Base-by-base conservation (phyloP, 2,329 filamentous ascomycete genomes). In the Cladorrhinum sp. region DNA sequence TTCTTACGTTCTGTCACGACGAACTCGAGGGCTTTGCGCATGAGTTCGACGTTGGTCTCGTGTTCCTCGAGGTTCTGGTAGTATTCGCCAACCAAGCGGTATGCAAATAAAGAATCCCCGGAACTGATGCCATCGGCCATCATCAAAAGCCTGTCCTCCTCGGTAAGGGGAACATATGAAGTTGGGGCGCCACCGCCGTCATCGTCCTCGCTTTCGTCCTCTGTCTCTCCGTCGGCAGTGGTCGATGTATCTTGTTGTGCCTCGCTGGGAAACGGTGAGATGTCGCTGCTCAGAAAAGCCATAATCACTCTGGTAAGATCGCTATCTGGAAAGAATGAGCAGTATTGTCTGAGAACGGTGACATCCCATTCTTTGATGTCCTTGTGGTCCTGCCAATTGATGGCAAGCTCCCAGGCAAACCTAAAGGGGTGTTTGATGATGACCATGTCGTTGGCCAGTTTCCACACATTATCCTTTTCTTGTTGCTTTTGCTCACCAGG, bases 401-500 rank as follows among this genome's bases (percentile, higher is more conserved):
- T 80, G 27, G 90, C 84, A 62, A 97, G 88, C 68, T 92, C 89
- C 96, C 96, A 99, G 0, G 95, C 95, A 16, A 96, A 81, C 64
- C 88, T 85, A 75, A 89, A 96, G 0, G 92, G 91, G 68, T 98
- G 92, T 68, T 93, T 93, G 72, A 99, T 95, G 62, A 96, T 90
- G 62, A 99, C 93, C 90, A 99, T 96, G 63, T 93, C 95, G 64
- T 88, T 86, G 0, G 93, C 92, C 56, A 95, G 78, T 62, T 89
- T 88, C 68, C 89, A 76, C 0, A 96, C 88, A 64, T 89, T 87
- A 36, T 85, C 78, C 24, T 90, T 84, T 73, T 96, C 92, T 18
- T 79, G 75, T 1, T 76, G 71, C 74, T 98, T 98, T 60, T 86
- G 78, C 2, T 77, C 73, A 2, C 87, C 85, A 1, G 80, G 62